Base-by-base conservation (phyloP, 176 grass and related monocot genomes). In the Oryza glumipatula region DNA sequence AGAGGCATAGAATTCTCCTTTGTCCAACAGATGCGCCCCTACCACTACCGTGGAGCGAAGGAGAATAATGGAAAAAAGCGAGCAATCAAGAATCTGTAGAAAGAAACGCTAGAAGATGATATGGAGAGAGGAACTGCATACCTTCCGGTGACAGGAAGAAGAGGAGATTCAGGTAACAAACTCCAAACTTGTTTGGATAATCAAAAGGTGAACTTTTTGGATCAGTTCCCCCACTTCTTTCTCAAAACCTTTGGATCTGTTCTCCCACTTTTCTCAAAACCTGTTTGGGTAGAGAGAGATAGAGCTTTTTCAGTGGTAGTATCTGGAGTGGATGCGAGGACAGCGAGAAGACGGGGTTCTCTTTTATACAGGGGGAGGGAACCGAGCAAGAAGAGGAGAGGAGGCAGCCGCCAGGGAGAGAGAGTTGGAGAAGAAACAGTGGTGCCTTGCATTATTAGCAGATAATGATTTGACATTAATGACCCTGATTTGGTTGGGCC, bases 401-500 rank as follows among this genome's bases (percentile, higher is more conserved):
- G 41, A 43, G 41, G 35, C 36, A 44, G 9, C 43, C 9, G 16
- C 15, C 15, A 19, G 0, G 5, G 51, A 54, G 0, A 1, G 51
- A 54, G 51, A 19, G 51, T 54, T 17, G 51, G 51, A 19, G 51
- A 54, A 54, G 51, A 54, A 54, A 3, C 51, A 5, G 16, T 19
- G 4, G 51, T 7, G 36, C 36, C 0, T 38, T 38, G 54, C 54
- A 58, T 58, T 58, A 23, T 63, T 22, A 63, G 58, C 58, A 41
- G 8, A 2, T 0, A 2, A 9, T n/a, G 47, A 56, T 70, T 68
- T 81, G 63, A 82, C 85, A 3, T 19, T 71, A 52, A 84, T 88
- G 60, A 16, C 81, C 75, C 46, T 21, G 65, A 0, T 58, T 39
- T 23, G 24, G 9, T 11, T 36, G 67, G 22, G 22, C 76, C 23